Evolutionary conservation across 2,329 filamentous ascomycete species (phyloP).

Genomic region (Phialemonium atrogriseum): DNA sequence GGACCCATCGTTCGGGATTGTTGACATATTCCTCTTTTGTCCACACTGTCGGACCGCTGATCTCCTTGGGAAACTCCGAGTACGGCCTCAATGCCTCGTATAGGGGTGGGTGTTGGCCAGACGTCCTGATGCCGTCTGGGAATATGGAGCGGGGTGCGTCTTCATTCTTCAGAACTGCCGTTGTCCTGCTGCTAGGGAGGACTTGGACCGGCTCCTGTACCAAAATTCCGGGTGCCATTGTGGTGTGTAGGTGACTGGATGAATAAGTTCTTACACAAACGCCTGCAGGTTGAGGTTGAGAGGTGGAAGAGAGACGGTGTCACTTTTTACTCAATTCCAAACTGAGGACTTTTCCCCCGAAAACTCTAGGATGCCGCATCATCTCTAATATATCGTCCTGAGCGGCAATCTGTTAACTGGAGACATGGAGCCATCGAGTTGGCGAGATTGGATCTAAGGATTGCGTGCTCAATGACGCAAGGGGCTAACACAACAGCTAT

Average conservation of each 20-base stretch:
- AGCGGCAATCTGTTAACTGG: too few relatives aligned
- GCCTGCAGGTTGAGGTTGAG: too few relatives aligned
- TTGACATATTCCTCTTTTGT: slow-evolving; percentile 53
- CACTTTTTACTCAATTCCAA: too few relatives aligned
- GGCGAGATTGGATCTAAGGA: too few relatives aligned
- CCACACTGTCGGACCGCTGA: slow-evolving; percentile 68
- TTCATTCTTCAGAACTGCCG: slow-evolving; percentile 18
- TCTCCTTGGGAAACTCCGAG: slow-evolving; percentile 60
- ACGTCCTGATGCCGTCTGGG: slow-evolving; percentile 41
- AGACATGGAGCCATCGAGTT: too few relatives aligned
- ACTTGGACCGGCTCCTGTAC: slow-evolving; percentile 3
- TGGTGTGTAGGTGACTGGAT: neutral
- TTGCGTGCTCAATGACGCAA: too few relatives aligned
- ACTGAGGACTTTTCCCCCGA: too few relatives aligned
- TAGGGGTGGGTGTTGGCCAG: slow-evolving; percentile 65
- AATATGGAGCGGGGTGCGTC: slow-evolving; percentile 29
- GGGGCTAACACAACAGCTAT: too few relatives aligned
- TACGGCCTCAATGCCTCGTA: slow-evolving; percentile 60
- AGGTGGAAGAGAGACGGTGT: too few relatives aligned
- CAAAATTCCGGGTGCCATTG: slow-evolving; percentile 11
- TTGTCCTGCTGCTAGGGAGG: slow-evolving; percentile 2
- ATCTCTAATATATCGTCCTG: too few relatives aligned
- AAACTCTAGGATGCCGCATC: too few relatives aligned
- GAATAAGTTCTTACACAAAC: too few relatives aligned
- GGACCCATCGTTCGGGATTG: slow-evolving; percentile 63